Conservation (phyloP, 2,329 filamentous ascomycete genomes). For the Diaporthe citrichinensis region DNA sequence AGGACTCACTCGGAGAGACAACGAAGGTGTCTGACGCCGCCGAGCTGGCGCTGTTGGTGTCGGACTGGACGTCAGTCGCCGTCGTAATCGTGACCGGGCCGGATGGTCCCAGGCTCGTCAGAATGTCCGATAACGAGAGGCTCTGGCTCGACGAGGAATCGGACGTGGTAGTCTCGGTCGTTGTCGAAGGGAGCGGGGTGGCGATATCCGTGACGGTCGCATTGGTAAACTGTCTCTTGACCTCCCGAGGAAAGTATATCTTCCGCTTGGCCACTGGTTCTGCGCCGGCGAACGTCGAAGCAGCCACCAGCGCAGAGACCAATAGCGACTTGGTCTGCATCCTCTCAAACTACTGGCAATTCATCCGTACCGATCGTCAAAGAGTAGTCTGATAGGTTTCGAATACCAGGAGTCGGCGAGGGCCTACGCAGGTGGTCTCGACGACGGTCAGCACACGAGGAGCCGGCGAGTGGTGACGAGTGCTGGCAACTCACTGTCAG, state of each 20-base stretch:
- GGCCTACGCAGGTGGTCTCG: slow-evolving; percentile 28
- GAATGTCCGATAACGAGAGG: slow-evolving; percentile 33
- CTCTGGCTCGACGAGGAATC: slow-evolving; percentile 32
- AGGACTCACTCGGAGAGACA: not conserved
- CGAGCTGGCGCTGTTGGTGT: slow-evolving; percentile 15
- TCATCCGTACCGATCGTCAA: slow-evolving; percentile 37
- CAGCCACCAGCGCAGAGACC: slow-evolving; percentile 64
- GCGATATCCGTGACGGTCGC: slow-evolving; percentile 54
- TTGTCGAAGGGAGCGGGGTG: slow-evolving; percentile 46
- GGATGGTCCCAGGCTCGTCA: slow-evolving; percentile 15
- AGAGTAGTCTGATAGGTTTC: slow-evolving; percentile 26
- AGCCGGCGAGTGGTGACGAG: slow-evolving; percentile 37
- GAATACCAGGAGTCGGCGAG: slow-evolving; percentile 26
- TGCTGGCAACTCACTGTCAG: slow-evolving; percentile 62
- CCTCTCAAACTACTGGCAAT: slow-evolving; percentile 46
- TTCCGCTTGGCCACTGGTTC: slow-evolving; percentile 59
- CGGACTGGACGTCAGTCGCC: not conserved
- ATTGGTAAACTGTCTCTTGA: slow-evolving; percentile 66
- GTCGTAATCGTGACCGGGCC: slow-evolving; percentile 13
- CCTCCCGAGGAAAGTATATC: slow-evolving; percentile 70
- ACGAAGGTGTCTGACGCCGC: not conserved
- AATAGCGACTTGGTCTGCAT: slow-evolving; percentile 67
- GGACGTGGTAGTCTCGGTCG: slow-evolving; percentile 35
- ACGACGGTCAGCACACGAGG: slow-evolving; percentile 44
- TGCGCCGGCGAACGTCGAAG: slow-evolving; percentile 60